Conservation (phyloP, 148 eudicot genomes). For the Chenopodium formosanum region DNA sequence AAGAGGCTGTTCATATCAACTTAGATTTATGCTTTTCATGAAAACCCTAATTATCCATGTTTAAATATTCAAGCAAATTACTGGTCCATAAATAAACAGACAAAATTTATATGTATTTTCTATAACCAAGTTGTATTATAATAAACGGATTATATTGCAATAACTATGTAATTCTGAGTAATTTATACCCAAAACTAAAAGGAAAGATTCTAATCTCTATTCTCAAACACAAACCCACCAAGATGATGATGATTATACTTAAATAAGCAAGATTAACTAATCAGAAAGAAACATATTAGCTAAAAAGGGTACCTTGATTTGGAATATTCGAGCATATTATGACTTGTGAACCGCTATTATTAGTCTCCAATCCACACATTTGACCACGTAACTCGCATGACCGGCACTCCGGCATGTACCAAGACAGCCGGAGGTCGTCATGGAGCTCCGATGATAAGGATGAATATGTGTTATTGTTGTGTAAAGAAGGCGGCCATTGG, state of each 20-base stretch:
- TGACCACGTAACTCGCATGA: constrained; percentile 45
- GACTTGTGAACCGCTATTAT: constrained; percentile 4
- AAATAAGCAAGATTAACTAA: neutral
- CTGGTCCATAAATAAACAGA: neutral
- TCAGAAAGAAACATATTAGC: neutral
- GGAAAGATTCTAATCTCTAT: constrained; percentile 1
- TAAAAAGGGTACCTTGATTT: constrained; percentile 19
- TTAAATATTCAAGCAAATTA: neutral
- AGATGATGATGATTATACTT: neutral
- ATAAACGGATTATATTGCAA: neutral
- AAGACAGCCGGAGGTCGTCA: constrained; percentile 41
- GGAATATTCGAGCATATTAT: constrained; percentile 25
- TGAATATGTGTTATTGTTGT: constrained; percentile 15
- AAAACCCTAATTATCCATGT: constrained; percentile 5
- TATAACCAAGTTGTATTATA: constrained; percentile 10
- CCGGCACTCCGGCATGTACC: constrained; percentile 47
- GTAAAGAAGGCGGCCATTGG: constrained; percentile 26
- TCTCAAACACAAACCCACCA: neutral
- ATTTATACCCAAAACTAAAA: neutral
- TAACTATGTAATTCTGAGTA: neutral
- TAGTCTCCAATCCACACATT: constrained; percentile 35
- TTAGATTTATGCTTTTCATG: neutral
- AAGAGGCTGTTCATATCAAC: constrained; percentile 20
- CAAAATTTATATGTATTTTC: neutral
- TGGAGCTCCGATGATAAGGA: constrained; percentile 32